These are phyloP conservation scores for Thielaviopsis populi DNA, from an alignment of 2,329 filamentous ascomycete genomes.

Conservation along the genomic window DNA sequence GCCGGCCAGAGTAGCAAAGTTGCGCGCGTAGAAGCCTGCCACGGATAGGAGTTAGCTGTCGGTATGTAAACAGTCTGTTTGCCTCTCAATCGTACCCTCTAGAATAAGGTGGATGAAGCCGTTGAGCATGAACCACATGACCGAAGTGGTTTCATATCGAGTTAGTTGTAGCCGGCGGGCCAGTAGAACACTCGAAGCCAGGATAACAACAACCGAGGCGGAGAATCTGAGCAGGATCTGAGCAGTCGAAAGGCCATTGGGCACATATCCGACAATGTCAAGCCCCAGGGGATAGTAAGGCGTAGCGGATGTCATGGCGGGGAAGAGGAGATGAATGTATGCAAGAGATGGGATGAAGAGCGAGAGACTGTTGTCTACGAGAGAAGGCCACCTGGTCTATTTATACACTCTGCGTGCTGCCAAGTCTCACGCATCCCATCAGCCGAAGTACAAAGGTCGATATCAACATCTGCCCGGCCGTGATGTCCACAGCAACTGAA, in stretches of 20 bases:
- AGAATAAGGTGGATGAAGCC: constrained; percentile 33
- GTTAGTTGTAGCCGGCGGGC: constrained; percentile 41
- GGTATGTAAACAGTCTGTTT: neutral
- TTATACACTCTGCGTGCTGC: neutral
- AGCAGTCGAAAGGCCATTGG: constrained; percentile 47
- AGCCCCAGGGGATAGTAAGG: constrained; percentile 58
- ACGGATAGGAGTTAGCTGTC: constrained; percentile 12
- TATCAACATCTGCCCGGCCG: neutral
- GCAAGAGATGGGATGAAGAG: neutral
- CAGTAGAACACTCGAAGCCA: constrained; percentile 39
- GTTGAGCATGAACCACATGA: constrained; percentile 66
- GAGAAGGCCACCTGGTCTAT: neutral
- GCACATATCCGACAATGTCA: constrained; percentile 45
- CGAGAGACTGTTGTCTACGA: neutral
- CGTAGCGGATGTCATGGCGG: constrained; percentile 28
- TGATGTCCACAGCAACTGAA: neutral
- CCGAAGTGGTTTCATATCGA: constrained; percentile 39
- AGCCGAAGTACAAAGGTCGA: neutral
- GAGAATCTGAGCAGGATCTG: constrained; percentile 46
- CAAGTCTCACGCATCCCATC: neutral
- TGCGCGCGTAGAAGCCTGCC: constrained; percentile 35
- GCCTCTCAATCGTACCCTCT: constrained; percentile 23
- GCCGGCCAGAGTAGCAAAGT: constrained; percentile 29
- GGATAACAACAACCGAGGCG: constrained; percentile 39
- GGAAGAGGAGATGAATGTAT: neutral